Percentiles rank a stretch among this genome's conserved stretches.
These are phyloP conservation scores for Pachyrhizus erosus DNA, from an alignment of 306 rosid species.

Conservation along the genomic window DNA sequence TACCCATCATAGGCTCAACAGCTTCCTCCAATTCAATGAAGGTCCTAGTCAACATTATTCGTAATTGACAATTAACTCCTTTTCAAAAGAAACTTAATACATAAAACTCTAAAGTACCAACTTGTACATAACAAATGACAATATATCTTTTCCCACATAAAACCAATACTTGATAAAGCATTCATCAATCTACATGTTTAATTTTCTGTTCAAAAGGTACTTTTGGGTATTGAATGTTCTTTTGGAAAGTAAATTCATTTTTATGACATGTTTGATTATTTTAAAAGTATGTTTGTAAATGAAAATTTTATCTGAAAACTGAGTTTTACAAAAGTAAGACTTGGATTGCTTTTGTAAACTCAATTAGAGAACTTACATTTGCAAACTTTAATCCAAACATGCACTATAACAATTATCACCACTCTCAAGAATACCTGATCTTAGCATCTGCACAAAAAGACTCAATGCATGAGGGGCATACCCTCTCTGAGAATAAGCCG, in stretches of 20 bases:
- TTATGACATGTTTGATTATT: too few species aligned
- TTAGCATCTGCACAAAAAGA: constrained; percentile 75
- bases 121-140: not conserved
- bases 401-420: not conserved
- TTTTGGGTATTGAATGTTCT: too few species aligned
- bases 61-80: not conserved
- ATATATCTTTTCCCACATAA: not conserved
- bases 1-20: not conserved
- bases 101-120: constrained; percentile 11
- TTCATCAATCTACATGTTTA: constrained; percentile 5
- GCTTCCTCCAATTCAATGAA: constrained; percentile 8
- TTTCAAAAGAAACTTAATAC: not conserved
- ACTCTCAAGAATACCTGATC: constrained; percentile 64
- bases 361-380: too few species aligned
- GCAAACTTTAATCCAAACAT: too few species aligned
- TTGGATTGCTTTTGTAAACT: too few species aligned
- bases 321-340: too few species aligned
- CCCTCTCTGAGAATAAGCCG: constrained; percentile 82
- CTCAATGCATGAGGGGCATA: constrained; percentile 64
- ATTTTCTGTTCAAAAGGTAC: too few species aligned
- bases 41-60: constrained; percentile 15
- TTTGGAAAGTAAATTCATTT: too few species aligned
- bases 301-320: too few species aligned
- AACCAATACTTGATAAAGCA: constrained; percentile 19
- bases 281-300: too few species aligned